These are phyloP conservation scores for Fragaria vesca DNA, from an alignment of 306 rosid genomes.

Conservation along the genomic window DNA sequence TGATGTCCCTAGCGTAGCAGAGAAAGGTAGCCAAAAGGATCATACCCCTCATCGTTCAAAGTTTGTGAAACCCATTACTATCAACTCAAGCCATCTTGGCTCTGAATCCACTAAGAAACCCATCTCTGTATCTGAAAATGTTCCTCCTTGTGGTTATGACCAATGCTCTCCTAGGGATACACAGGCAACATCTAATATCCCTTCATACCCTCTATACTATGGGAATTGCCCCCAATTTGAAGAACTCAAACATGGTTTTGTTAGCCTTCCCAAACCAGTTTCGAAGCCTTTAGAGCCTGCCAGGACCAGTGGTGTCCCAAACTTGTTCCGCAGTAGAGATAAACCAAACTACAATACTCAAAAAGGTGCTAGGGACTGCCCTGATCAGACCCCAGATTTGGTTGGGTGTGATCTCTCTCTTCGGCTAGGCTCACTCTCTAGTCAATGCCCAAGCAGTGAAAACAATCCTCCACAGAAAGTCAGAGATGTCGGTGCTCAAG, in stretches of 20 bases:
- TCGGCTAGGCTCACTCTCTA: slow-evolving; percentile 49
- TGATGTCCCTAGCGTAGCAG: slow-evolving; percentile 18
- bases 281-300: slow-evolving; percentile 28
- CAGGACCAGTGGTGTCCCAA: slow-evolving; percentile 11
- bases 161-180: slow-evolving; percentile 31
- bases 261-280: slow-evolving; percentile 17
- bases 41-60: slow-evolving; percentile 29
- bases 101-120: slow-evolving; percentile 7
- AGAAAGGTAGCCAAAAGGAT: slow-evolving; percentile 25
- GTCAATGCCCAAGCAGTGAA: slow-evolving; percentile 25
- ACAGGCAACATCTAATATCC: slow-evolving; percentile 23
- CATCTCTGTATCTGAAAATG: slow-evolving; percentile 14
- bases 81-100: slow-evolving; percentile 15
- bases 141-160: slow-evolving; percentile 26
- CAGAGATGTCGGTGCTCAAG: slow-evolving; percentile 18
- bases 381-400: slow-evolving; percentile 18
- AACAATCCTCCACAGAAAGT: slow-evolving; percentile 18
- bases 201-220: slow-evolving; percentile 50
- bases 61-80: slow-evolving; percentile 21
- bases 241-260: slow-evolving; percentile 18
- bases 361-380: slow-evolving; percentile 11
- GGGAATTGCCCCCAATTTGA: slow-evolving; percentile 27
- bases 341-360: slow-evolving; percentile 22
- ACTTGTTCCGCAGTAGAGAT: slow-evolving; percentile 16
- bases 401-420: slow-evolving; percentile 62